phyloP scores from a whole-genome alignment of 2,329 filamentous ascomycete species.

The Fusarium protoensiforme region DNA sequence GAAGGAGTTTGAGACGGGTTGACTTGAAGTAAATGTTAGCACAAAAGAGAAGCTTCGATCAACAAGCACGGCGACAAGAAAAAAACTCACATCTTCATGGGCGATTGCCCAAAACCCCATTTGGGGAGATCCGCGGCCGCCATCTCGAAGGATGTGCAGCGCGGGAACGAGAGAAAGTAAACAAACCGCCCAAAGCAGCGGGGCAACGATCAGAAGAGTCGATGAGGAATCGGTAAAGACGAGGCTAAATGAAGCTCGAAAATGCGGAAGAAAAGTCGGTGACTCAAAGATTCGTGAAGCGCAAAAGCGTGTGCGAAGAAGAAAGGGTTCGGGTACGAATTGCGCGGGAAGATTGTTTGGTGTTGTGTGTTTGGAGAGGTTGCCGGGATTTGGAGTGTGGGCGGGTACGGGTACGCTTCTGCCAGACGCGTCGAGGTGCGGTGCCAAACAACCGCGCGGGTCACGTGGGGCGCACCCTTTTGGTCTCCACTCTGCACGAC shows the following conservation, averaged over 20 bases:
- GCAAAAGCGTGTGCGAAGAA: constrained; percentile 3
- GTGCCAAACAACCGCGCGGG: constrained; percentile 9
- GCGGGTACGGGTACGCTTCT: constrained; percentile 11
- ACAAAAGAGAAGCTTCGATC: neutral
- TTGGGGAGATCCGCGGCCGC: constrained; percentile 31
- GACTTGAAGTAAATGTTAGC: constrained; percentile 37
- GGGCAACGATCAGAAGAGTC: constrained; percentile 28
- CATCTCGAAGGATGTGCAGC: constrained; percentile 40
- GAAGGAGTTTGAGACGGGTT: constrained; percentile 39
- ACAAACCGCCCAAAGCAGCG: constrained; percentile 34
- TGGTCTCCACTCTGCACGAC: constrained; percentile 10
- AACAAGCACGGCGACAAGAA: no score
- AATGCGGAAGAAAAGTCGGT: constrained; percentile 1
- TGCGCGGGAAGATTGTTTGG: neutral
- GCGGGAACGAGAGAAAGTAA: constrained; percentile 40
- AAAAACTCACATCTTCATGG: constrained; percentile 33
- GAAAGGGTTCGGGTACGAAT: neutral
- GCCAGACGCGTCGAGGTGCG: constrained; percentile 13
- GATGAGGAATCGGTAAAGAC: neutral
- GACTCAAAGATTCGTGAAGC: neutral
- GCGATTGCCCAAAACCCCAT: constrained; percentile 37
- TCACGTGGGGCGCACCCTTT: constrained; percentile 5
- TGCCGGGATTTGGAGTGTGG: constrained; percentile 23
- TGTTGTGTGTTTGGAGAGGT: constrained; percentile 23
- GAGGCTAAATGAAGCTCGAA: constrained; percentile 21